Conservation (phyloP, 768 basidiomycete genomes). For the Galerina marginata region DNA sequence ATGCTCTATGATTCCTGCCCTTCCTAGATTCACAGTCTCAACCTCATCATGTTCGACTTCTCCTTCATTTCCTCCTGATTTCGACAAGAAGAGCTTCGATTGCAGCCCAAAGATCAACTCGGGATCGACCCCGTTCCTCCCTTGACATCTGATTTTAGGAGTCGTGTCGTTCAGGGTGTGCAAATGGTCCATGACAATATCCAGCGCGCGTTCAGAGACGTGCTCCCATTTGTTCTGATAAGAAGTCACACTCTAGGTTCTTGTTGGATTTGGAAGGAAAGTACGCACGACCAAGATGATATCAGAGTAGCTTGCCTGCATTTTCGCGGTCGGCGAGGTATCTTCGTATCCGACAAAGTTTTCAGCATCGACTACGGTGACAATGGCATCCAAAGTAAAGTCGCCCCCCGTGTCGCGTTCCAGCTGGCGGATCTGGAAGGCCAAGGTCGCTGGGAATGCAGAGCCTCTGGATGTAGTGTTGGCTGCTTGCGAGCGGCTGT, state of each 20-base stretch:
- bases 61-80: conserved; percentile 17
- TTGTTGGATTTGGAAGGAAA: background rate
- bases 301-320: conserved; percentile 96
- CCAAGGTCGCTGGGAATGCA: conserved; percentile 94
- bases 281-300: conserved; percentile 74
- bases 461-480: conserved; percentile 64
- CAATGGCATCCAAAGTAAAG: conserved; percentile 86
- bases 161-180: conserved; percentile 90
- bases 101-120: conserved; percentile 88
- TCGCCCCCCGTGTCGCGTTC: conserved; percentile 77
- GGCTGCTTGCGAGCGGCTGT: background rate
- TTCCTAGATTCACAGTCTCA: conserved; percentile 72
- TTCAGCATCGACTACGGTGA: conserved; percentile 90
- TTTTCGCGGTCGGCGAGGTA: conserved; percentile 86
- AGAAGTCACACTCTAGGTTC: background rate
- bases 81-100: conserved; percentile 69
- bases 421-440: conserved; percentile 91
- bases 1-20: conserved; percentile 35
- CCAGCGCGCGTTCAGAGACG: conserved; percentile 76
- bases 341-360: conserved; percentile 96
- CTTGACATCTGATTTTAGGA: conserved; percentile 78
- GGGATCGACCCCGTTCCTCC: conserved; percentile 72
- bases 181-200: conserved; percentile 85
- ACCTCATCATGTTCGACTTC: conserved; percentile 72
- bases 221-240: conserved; percentile 90